Conservation (phyloP, 768 basidiomycete species). For the Phanerochaete sordida region DNA sequence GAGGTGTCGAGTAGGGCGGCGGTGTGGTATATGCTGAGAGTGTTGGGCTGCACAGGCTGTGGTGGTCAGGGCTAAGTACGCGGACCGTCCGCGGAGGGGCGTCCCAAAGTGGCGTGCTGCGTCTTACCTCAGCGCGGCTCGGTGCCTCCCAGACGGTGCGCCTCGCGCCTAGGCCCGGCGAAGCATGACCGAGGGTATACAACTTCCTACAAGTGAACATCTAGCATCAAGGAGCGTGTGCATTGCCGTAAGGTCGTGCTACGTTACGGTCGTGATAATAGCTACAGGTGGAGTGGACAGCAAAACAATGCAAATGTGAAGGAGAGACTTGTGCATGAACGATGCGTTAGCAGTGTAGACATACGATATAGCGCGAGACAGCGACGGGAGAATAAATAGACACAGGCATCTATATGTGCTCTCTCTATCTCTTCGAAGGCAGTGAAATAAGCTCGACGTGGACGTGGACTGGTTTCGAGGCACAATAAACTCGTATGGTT, state of each 20-base stretch:
- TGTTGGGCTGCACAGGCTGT: not conserved
- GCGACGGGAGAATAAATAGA: too few species aligned
- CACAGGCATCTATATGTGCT: too few species aligned
- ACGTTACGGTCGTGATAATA: not conserved
- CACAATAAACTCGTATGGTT: slow-evolving; percentile 19
- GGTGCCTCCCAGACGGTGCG: not conserved
- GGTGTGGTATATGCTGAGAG: not conserved
- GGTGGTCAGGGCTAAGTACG: not conserved
- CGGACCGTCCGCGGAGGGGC: not conserved
- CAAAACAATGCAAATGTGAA: too few species aligned
- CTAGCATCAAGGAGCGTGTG: too few species aligned
- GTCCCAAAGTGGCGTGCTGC: not conserved
- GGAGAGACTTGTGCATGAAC: too few species aligned
- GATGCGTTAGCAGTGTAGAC: too few species aligned
- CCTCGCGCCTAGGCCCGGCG: not conserved
- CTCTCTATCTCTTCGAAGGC: too few species aligned
- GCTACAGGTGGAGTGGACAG: too few species aligned
- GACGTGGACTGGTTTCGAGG: slow-evolving; percentile 7
- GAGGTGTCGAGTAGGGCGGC: not conserved
- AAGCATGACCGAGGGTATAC: not conserved
- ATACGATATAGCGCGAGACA: too few species aligned
- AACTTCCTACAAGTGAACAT: too few species aligned
- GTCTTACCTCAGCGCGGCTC: not conserved
- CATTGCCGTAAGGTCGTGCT: not conserved
- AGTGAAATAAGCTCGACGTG: not conserved